Percentiles rank a stretch among this genome's conserved stretches.
Evolutionary conservation across 495 filamentous ascomycete genomes (phyloP).

Genomic region (Emericellopsis terricola): DNA sequence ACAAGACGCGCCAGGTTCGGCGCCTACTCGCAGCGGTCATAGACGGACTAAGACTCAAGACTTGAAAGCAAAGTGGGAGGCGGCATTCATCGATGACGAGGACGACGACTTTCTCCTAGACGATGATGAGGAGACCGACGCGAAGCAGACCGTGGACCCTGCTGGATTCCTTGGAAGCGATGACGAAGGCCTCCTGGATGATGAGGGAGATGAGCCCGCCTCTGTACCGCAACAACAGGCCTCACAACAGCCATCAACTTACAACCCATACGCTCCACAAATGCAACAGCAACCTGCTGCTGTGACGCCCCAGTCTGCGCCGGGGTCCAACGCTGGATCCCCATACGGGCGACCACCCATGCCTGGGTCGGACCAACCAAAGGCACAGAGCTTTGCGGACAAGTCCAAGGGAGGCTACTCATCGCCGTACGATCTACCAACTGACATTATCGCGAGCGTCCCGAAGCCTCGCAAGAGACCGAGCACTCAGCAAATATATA

Average conservation of each 20-base stretch:
- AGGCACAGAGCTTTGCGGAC: constrained; percentile 66
- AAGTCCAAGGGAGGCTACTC: constrained; percentile 80
- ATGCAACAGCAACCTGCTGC: neutral
- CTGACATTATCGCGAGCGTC: constrained; percentile 46
- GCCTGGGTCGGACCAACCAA: constrained; percentile 21
- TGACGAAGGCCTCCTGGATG: constrained; percentile 56
- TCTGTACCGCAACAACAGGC: constrained; percentile 1
- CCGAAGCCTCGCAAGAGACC: constrained; percentile 44
- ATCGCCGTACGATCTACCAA: constrained; percentile 88
- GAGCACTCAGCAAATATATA: constrained; percentile 22
- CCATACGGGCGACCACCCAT: constrained; percentile 22
- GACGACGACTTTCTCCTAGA: constrained; percentile 44
- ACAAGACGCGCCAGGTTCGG: too few relatives aligned
- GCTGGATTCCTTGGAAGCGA: constrained; percentile 48
- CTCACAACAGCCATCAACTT: constrained; percentile 1
- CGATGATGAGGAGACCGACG: constrained; percentile 14
- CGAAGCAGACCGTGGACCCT: constrained; percentile 28
- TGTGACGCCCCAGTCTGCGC: too few relatives aligned
- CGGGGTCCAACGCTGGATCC: constrained; percentile 17
- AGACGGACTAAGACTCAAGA: constrained; percentile 18
- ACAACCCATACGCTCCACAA: neutral
- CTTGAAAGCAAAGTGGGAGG: constrained; percentile 67
- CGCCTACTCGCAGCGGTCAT: neutral
- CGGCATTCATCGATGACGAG: constrained; percentile 63
- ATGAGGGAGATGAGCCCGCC: constrained; percentile 24